A percentile compares a stretch with the other conserved stretches of the same genome.
Evolutionary conservation across 306 rosid species (phyloP).

Genomic region (Erythrophleum fordii): DNA sequence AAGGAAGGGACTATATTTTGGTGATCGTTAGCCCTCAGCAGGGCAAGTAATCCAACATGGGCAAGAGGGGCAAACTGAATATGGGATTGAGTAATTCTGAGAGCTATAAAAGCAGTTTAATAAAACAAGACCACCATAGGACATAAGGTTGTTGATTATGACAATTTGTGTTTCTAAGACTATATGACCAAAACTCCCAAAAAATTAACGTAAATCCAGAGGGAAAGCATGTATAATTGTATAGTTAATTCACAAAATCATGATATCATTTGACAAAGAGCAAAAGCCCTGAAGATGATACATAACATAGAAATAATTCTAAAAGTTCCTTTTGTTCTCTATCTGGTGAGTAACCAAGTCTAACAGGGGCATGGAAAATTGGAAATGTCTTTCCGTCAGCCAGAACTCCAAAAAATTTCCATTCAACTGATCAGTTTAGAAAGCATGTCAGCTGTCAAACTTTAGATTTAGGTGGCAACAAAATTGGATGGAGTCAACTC

Average conservation of each 20-base stretch:
- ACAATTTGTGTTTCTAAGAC: background rate
- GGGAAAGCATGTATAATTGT: background rate
- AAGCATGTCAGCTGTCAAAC: background rate
- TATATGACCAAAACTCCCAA: background rate
- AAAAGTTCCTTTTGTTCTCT: background rate
- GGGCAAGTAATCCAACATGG: background rate
- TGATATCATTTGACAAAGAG: background rate
- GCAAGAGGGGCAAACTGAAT: background rate
- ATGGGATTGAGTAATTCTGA: background rate
- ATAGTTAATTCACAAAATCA: background rate
- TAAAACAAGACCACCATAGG: background rate
- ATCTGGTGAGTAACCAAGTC: background rate
- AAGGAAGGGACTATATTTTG: background rate
- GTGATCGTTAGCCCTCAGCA: background rate
- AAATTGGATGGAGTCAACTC: background rate
- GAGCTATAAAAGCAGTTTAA: background rate
- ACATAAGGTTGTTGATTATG: background rate
- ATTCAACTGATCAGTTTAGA: background rate
- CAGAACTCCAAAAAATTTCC: background rate
- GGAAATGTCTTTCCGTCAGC: background rate
- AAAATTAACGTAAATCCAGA: background rate
- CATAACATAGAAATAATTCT: background rate
- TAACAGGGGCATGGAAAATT: background rate
- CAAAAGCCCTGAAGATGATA: background rate
- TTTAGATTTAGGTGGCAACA: background rate